Evolutionary conservation across 805 yeast species (phyloP).

Genomic region (Sungouiella blattae): DNA sequence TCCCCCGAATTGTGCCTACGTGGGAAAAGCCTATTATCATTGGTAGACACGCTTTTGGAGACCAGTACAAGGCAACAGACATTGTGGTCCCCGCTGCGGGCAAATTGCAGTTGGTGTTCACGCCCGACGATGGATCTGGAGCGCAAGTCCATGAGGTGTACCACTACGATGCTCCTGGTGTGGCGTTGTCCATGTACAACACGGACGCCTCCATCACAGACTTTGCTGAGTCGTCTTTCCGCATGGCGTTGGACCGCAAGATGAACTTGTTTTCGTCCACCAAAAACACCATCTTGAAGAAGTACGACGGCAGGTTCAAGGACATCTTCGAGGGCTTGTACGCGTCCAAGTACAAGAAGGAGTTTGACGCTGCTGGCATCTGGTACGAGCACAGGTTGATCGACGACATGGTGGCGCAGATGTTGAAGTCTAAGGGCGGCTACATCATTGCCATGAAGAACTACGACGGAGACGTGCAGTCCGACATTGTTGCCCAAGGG

Average conservation of each 20-base stretch:
- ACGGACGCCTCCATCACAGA: constrained; percentile 75
- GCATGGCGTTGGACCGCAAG: constrained; percentile 62
- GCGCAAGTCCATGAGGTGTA: constrained; percentile 50
- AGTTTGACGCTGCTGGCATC: constrained; percentile 59
- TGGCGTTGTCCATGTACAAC: constrained; percentile 79
- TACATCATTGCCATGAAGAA: constrained; percentile 77
- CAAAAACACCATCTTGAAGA: constrained; percentile 77
- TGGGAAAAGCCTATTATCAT: constrained; percentile 83
- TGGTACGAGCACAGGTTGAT: constrained; percentile 79
- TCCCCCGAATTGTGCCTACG: constrained; percentile 72
- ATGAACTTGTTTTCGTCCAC: constrained; percentile 69
- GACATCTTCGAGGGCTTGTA: constrained; percentile 72
- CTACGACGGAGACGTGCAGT: constrained; percentile 84
- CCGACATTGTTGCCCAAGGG: constrained; percentile 84
- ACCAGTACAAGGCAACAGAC: constrained; percentile 81
- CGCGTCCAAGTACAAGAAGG: constrained; percentile 51
- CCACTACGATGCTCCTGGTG: constrained; percentile 65
- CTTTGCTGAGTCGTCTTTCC: constrained; percentile 78
- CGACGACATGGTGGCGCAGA: constrained; percentile 87
- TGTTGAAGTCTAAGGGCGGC: constrained; percentile 83
- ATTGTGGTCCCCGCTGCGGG: constrained; percentile 66
- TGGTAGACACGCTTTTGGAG: constrained; percentile 85
- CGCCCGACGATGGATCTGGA: constrained; percentile 56
- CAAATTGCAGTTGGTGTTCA: constrained; percentile 59
- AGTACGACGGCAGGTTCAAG: constrained; percentile 79